Conservation (phyloP, 257 asterid species). For the Verbena officinalis region DNA sequence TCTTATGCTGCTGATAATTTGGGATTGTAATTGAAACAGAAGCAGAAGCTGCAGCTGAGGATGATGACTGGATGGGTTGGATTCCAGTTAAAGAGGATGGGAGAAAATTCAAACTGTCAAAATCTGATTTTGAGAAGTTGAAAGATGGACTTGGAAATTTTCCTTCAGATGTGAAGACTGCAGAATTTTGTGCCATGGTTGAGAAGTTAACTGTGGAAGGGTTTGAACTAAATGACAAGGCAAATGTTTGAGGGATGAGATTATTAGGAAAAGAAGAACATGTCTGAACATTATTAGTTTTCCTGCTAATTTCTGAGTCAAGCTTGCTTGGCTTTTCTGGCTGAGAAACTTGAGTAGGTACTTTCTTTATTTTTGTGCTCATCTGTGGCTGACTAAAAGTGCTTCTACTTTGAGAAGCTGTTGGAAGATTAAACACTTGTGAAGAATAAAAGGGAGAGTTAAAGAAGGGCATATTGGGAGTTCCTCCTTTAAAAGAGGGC, state of each 20-base stretch:
- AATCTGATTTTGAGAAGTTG: slow-evolving; percentile 31
- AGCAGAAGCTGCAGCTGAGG: slow-evolving; percentile 25
- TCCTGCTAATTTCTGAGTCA: slow-evolving; percentile 25
- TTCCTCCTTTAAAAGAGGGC: slow-evolving; percentile 39
- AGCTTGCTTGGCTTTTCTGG: slow-evolving; percentile 32
- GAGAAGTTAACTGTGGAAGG: slow-evolving; percentile 39
- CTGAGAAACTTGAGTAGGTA: slow-evolving; percentile 27
- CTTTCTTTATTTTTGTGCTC: slow-evolving; percentile 19
- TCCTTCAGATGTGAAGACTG: slow-evolving; percentile 41
- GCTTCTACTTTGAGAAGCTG: slow-evolving; percentile 34
- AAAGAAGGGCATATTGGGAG: slow-evolving; percentile 36
- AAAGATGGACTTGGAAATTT: slow-evolving; percentile 29
- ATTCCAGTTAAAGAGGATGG: slow-evolving; percentile 28
- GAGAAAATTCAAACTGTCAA: slow-evolving; percentile 37
- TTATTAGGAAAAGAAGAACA: too few species aligned
- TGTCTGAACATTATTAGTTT: slow-evolving; percentile 35
- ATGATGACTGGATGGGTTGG: slow-evolving; percentile 32
- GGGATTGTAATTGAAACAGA: slow-evolving; percentile 22
- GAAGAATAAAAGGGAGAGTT: slow-evolving; percentile 45
- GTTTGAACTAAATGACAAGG: slow-evolving; percentile 42
- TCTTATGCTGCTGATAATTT: slow-evolving; percentile 37
- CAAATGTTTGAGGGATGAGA: slow-evolving; percentile 39
- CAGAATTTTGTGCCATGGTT: slow-evolving; percentile 36
- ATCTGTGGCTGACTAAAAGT: slow-evolving; percentile 32
- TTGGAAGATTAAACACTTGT: slow-evolving; percentile 30